These are phyloP conservation scores for Takashimella koratensis DNA, from an alignment of 1,284 basidiomycete species.

Conservation along the genomic window DNA sequence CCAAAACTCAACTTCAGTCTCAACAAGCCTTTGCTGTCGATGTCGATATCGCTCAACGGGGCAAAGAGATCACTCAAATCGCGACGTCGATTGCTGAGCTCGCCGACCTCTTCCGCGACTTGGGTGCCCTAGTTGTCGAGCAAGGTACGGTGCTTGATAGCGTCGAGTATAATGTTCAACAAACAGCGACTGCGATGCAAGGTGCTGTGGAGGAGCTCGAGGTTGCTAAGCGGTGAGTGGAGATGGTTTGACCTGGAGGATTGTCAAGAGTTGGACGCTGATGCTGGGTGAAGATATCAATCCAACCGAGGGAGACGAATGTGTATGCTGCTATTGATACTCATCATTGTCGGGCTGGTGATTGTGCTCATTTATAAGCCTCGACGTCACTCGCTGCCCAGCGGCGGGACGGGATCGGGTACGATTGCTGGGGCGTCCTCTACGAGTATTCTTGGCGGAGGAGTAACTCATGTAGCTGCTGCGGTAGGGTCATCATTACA, in stretches of 20 bases:
- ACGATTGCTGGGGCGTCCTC: too few species aligned
- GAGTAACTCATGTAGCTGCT: too few species aligned
- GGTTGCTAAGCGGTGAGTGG: constrained; percentile 67
- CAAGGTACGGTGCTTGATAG: constrained; percentile 96
- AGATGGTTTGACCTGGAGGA: too few species aligned
- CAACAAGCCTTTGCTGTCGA: constrained; percentile 51
- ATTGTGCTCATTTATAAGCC: constrained; percentile 51
- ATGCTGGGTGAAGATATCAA: constrained; percentile 93
- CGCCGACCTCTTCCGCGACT: constrained; percentile 93
- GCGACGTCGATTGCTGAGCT: constrained; percentile 86
- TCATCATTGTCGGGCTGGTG: constrained; percentile 79
- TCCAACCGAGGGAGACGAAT: constrained; percentile 84
- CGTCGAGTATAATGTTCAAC: constrained; percentile 96
- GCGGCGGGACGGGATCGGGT: too few species aligned
- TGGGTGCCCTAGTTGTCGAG: constrained; percentile 89
- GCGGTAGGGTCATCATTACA: too few species aligned
- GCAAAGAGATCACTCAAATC: constrained; percentile 82
- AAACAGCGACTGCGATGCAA: constrained; percentile 73
- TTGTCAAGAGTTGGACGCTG: too few species aligned
- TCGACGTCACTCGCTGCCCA: constrained; percentile 6
- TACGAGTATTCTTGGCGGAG: too few species aligned
- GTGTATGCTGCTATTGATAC: constrained; percentile 85
- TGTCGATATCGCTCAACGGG: constrained; percentile 60
- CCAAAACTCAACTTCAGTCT: constrained; percentile 37
- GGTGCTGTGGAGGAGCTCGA: constrained; percentile 83